Evolutionary conservation across 2,329 filamentous ascomycete species (phyloP).

Genomic region (Westerdykella ornata): DNA sequence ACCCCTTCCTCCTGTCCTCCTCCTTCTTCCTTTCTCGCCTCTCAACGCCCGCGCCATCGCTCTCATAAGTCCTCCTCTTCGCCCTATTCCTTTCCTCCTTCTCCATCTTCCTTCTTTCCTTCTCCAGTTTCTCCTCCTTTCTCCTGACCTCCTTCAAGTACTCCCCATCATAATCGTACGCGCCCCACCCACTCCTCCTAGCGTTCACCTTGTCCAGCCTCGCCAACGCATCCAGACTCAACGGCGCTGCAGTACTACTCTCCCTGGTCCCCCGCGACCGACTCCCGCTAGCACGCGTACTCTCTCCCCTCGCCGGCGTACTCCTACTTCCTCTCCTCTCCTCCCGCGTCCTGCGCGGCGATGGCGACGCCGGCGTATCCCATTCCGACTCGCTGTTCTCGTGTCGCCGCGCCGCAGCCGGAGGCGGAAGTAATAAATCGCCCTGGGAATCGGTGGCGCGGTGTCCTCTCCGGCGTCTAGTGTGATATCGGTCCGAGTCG

Average conservation of each 20-base stretch:
- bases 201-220: constrained; percentile 59
- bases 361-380: constrained; percentile 13
- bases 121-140: constrained; percentile 33
- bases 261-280: constrained; percentile 14
- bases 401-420: constrained; percentile 10
- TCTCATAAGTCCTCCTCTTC: constrained; percentile 39
- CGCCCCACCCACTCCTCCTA: constrained; percentile 42
- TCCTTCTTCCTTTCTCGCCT: constrained; percentile 10
- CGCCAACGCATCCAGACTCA: constrained; percentile 56
- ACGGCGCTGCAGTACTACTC: constrained; percentile 30
- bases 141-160: constrained; percentile 34
- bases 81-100: constrained; percentile 29
- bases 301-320: constrained; percentile 9
- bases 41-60: constrained; percentile 19
- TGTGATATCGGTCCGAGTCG: constrained; percentile 7
- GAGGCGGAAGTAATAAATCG: constrained; percentile 26
- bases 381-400: constrained; percentile 27
- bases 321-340: constrained; percentile 2
- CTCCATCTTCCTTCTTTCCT: constrained; percentile 29
- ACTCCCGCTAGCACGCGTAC: constrained; percentile 10
- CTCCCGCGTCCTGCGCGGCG: constrained; percentile 18
- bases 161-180: constrained; percentile 38
- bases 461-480: constrained; percentile 30
- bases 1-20: constrained; percentile 11
- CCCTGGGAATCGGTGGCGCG: constrained; percentile 38